These are phyloP conservation scores for Lecanicillium sp. DNA, from an alignment of 2,329 filamentous ascomycete genomes.

Conservation along the genomic window DNA sequence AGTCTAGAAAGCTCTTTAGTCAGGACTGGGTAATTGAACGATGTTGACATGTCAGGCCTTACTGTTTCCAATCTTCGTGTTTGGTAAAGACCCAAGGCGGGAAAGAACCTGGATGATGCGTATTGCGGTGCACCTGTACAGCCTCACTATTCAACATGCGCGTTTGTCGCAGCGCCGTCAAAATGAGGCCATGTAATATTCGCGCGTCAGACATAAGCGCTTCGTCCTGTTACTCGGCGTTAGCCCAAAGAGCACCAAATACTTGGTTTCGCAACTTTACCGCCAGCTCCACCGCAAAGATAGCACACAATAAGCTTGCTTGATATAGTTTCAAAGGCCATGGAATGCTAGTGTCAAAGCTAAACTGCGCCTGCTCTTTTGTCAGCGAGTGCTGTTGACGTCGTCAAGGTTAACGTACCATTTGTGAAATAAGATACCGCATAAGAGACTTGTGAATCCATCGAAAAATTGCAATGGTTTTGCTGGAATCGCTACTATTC, in stretches of 20 bases:
- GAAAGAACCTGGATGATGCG: conserved; percentile 28
- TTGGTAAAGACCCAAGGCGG: conserved; percentile 24
- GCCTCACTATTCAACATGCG: conserved; percentile 28
- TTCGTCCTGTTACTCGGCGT: conserved; percentile 18
- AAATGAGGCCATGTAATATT: conserved; percentile 25
- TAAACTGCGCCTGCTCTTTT: conserved; percentile 3
- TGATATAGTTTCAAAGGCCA: conserved; percentile 6
- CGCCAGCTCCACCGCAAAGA: conserved; percentile 7
- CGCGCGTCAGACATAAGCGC: conserved; percentile 21
- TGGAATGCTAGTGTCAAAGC: conserved; percentile 5
- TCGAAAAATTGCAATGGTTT: conserved; percentile 7
- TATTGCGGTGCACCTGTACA: conserved; percentile 24
- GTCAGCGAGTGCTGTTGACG: too few relatives aligned
- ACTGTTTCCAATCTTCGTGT: conserved; percentile 28
- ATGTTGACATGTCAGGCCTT: neutral
- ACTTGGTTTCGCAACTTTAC: conserved; percentile 7
- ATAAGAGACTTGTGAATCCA: conserved; percentile 7
- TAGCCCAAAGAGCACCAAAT: neutral
- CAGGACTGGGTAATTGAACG: too few relatives aligned
- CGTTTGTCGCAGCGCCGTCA: conserved; percentile 24
- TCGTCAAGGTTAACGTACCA: too few relatives aligned
- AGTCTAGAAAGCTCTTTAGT: conserved; percentile 21
- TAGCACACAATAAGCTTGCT: conserved; percentile 4
- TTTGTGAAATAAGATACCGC: conserved; percentile 5
- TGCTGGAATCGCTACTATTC: conserved; percentile 10